Percentiles rank a stretch among this genome's conserved stretches.
phyloP scores from a whole-genome alignment of 208 protist species.

The Phytomonas francai region DNA sequence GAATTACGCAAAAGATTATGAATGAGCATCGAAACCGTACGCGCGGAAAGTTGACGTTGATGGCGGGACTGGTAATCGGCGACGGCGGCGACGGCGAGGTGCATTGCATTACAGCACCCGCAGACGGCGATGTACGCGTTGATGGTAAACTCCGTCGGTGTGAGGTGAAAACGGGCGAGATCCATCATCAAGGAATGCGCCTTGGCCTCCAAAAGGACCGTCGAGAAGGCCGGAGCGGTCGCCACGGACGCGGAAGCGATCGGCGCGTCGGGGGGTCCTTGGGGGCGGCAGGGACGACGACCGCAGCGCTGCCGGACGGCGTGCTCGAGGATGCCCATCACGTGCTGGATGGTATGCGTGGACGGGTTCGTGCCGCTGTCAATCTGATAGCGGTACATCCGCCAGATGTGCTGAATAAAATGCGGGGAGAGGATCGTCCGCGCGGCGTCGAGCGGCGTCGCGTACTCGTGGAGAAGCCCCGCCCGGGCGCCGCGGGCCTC shows the following conservation, averaged over 20 bases:
- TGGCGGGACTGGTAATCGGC: conserved; percentile 66
- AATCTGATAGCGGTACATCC: conserved; percentile 72
- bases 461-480: conserved; percentile 36
- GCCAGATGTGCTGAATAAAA: conserved; percentile 45
- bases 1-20: conserved; percentile 53
- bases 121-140: conserved; percentile 68
- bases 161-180: conserved; percentile 57
- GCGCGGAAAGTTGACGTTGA: conserved; percentile 45
- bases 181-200: conserved; percentile 79
- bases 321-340: conserved; percentile 70
- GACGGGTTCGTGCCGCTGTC: conserved; percentile 80
- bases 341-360: conserved; percentile 47
- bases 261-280: neutral
- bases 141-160: conserved; percentile 66
- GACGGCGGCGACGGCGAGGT: conserved; percentile 65
- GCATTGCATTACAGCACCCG: conserved; percentile 48
- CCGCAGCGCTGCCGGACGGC: conserved; percentile 14
- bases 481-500: neutral
- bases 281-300: neutral
- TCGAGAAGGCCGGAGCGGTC: conserved; percentile 10
- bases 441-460: conserved; percentile 24
- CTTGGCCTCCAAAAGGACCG: conserved; percentile 47
- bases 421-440: conserved; percentile 27
- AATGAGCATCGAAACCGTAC: conserved; percentile 54
- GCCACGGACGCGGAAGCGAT: conserved; percentile 1